A percentile compares a stretch with the other conserved stretches of the same genome.
Conservation (phyloP, 1,284 basidiomycete genomes). For the Neotropicomus parvogracilis region DNA sequence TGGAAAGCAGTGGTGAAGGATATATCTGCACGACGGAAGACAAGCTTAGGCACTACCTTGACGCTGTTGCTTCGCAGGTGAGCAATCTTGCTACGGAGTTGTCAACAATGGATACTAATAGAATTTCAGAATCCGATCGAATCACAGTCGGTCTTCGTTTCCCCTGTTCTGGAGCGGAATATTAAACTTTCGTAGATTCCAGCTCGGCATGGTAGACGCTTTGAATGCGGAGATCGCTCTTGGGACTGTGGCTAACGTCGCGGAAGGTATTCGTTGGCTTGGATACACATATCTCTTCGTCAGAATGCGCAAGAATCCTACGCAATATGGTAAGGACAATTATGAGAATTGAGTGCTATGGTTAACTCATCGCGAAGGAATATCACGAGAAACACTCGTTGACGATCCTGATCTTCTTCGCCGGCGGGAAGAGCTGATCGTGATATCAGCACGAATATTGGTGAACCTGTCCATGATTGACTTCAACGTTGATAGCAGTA, state of each 20-base stretch:
- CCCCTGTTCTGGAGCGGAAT: background rate
- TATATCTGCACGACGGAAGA: slow-evolving; percentile 96
- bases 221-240: slow-evolving; percentile 95
- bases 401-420: slow-evolving; percentile 79
- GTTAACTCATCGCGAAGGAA: slow-evolving; percentile 48
- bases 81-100: slow-evolving; percentile 13
- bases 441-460: slow-evolving; percentile 67
- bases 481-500: slow-evolving; percentile 63
- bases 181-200: slow-evolving; percentile 58
- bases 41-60: slow-evolving; percentile 90
- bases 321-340: slow-evolving; percentile 70
- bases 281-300: slow-evolving; percentile 98
- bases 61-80: slow-evolving; percentile 85
- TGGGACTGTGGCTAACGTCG: slow-evolving; percentile 87
- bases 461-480: slow-evolving; percentile 82
- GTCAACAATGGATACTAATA: slow-evolving; percentile 3
- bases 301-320: slow-evolving; percentile 91
- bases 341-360: background rate
- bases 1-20: slow-evolving; percentile 94
- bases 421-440: slow-evolving; percentile 75
- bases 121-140: slow-evolving; percentile 83
- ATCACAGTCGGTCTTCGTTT: slow-evolving; percentile 65
- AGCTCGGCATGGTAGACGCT: slow-evolving; percentile 83
- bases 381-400: slow-evolving; percentile 66
- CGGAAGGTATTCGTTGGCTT: slow-evolving; percentile 92